A percentile compares a stretch with the other conserved stretches of the same genome.
These are phyloP conservation scores for Irineochytrium annulatum DNA, from an alignment of 192 early-diverging fungal genomes.

Conservation along the genomic window DNA sequence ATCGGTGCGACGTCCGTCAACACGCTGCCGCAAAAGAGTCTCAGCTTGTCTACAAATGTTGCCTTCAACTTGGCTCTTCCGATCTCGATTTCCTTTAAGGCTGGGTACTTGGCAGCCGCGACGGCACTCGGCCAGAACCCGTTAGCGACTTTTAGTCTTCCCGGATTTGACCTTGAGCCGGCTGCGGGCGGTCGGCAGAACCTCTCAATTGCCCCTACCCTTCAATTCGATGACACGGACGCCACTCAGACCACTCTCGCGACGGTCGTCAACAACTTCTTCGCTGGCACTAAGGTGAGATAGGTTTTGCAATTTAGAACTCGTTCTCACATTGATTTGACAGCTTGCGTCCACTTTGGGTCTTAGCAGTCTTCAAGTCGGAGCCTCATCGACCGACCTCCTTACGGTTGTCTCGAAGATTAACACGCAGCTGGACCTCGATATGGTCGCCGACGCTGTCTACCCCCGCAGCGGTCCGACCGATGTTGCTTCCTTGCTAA, in stretches of 20 bases:
- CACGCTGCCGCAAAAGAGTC: conserved; percentile 26
- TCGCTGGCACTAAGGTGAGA: not conserved
- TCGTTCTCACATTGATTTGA: not conserved
- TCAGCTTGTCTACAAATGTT: conserved; percentile 21
- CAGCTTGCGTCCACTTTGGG: not conserved
- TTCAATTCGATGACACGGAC: conserved; percentile 24
- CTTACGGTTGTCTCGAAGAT: conserved; percentile 22
- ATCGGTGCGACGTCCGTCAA: conserved; percentile 16
- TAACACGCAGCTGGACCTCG: conserved; percentile 11
- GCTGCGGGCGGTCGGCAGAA: conserved; percentile 3
- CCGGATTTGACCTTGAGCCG: not conserved
- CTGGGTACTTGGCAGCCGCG: conserved; percentile 16
- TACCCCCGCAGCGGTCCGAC: conserved; percentile 10
- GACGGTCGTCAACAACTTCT: conserved; percentile 25
- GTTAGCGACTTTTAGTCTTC: conserved; percentile 13
- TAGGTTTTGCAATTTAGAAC: not conserved
- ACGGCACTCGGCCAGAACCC: conserved; percentile 23
- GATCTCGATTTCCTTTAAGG: conserved; percentile 15
- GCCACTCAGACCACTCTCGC: conserved; percentile 25
- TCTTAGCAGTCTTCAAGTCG: not conserved
- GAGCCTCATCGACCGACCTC: not conserved
- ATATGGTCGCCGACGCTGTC: conserved; percentile 17
- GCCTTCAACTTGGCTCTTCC: conserved; percentile 22
- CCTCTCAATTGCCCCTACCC: conserved; percentile 20
- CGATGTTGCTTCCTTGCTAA: conserved; percentile 1